A percentile compares a stretch with the other conserved stretches of the same genome.
These are phyloP conservation scores for Osmanthus fragrans DNA, from an alignment of 257 asterid species.

Conservation along the genomic window DNA sequence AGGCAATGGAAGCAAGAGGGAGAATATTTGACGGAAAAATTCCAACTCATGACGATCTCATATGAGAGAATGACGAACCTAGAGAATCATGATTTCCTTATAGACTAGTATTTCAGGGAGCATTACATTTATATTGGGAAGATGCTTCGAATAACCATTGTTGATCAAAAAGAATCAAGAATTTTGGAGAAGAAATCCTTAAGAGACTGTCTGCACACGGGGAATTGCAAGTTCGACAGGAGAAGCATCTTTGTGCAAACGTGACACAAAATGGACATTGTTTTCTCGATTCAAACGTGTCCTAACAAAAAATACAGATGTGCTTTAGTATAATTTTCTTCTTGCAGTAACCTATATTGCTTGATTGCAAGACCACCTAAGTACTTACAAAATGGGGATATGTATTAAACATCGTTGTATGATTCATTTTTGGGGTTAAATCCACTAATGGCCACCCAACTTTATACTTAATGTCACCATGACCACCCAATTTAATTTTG, in stretches of 20 bases:
- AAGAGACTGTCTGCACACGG: background rate
- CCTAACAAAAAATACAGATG: background rate
- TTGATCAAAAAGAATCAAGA: background rate
- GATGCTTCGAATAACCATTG: background rate
- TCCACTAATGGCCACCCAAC: no score
- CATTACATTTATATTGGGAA: background rate
- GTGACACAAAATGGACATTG: background rate
- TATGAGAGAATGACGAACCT: background rate
- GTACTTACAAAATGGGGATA: background rate
- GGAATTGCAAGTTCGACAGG: background rate
- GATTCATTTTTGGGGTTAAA: background rate
- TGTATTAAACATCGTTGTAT: background rate
- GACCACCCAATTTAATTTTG: no score
- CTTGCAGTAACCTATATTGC: background rate
- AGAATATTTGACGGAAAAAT: slow-evolving; percentile 35
- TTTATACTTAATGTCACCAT: no score
- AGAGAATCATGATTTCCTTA: background rate
- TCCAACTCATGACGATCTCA: slow-evolving; percentile 13
- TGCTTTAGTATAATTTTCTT: background rate
- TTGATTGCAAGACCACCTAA: background rate
- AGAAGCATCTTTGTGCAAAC: background rate
- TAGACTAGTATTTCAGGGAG: background rate
- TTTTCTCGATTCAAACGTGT: background rate
- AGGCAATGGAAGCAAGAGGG: slow-evolving; percentile 59
- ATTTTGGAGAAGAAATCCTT: background rate